Base-by-base conservation (phyloP, 2,329 filamentous ascomycete species). In the Fusarium xylarioides region DNA sequence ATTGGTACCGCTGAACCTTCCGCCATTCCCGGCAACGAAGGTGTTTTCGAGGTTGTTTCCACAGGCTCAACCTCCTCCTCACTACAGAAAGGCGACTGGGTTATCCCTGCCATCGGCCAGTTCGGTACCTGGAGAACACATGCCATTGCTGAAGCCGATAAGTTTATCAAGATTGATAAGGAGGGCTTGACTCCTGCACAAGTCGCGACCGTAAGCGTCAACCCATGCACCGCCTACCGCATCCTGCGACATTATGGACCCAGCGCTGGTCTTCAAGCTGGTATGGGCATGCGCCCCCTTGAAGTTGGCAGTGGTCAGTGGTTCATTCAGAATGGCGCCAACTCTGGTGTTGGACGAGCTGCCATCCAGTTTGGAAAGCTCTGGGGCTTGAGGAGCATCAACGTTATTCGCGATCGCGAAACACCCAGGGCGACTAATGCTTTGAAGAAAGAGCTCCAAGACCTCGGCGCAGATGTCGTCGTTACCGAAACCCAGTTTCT, bases 91-190 rank as follows among this genome's bases (percentile, higher is more conserved):
- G 96, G 95, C 66, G 95, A 99, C 81, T 98, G 96, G 95, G 95
- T 97, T 14, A 93, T 98, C 70, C 95, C 97, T 82, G 92, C 92
- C 63, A 85, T 86, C 54, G 93, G 94, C 2, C 92, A 93, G 11
- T 94, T 97, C 80, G 96, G 96, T 40, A 98, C 96, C 18, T 98
- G 96, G 95, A 89, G 96, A 69, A 99, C 96, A 6, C 95, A 99
- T 80, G 93, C 93, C 23, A 88, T 95, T 50, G 90, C 88, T n/a
- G 83, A 84, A 6, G 78, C 86, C 54, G 80, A 81, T 14, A 81
- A 86, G 63, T 85, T 97, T 10, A 85, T 96, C 61, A 91, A 88
- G 75, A 88, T 97, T 53, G 89, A 95, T 66, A 91, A 88, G 74
- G 86, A 90, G 1, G 92, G 92, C 0, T 83, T 99, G 65, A 92